Evolutionary conservation across 2,329 filamentous ascomycete genomes (phyloP).

Genomic region (Aureobasidium lini): DNA sequence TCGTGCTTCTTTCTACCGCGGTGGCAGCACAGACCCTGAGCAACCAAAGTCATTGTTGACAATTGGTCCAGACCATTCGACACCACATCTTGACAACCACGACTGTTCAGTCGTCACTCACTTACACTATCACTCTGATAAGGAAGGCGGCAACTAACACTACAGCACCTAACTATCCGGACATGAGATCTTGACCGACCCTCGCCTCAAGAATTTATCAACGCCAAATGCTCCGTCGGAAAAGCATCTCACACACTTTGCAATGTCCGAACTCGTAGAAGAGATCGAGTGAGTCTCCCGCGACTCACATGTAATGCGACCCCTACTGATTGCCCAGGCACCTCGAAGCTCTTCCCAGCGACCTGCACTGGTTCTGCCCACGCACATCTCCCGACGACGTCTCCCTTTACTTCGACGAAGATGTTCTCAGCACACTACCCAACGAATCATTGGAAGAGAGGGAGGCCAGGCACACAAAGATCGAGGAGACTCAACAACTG

Average conservation of each 20-base stretch:
- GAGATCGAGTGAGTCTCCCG: slow-evolving; percentile 5
- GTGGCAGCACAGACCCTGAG: slow-evolving; percentile 1
- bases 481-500: slow-evolving; percentile 33
- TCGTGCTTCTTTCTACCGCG: neutral
- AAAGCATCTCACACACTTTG: neutral
- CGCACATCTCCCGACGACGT: slow-evolving; percentile 30
- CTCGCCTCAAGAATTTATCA: neutral
- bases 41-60: slow-evolving; percentile 2
- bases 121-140: neutral
- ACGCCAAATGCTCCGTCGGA: neutral
- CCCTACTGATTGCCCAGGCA: neutral
- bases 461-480: slow-evolving; percentile 22
- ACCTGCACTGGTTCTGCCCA: slow-evolving; percentile 44
- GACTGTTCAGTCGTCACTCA: neutral
- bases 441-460: slow-evolving; percentile 22
- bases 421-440: slow-evolving; percentile 25
- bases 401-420: slow-evolving; percentile 38
- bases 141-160: neutral
- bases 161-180: neutral
- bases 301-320: neutral
- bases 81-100: neutral
- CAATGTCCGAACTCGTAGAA: slow-evolving; percentile 8
- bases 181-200: neutral
- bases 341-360: slow-evolving; percentile 27
- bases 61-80: neutral